phyloP scores from a whole-genome alignment of 169 alveolate genomes.

The Cryptosporidium meleagridis region DNA sequence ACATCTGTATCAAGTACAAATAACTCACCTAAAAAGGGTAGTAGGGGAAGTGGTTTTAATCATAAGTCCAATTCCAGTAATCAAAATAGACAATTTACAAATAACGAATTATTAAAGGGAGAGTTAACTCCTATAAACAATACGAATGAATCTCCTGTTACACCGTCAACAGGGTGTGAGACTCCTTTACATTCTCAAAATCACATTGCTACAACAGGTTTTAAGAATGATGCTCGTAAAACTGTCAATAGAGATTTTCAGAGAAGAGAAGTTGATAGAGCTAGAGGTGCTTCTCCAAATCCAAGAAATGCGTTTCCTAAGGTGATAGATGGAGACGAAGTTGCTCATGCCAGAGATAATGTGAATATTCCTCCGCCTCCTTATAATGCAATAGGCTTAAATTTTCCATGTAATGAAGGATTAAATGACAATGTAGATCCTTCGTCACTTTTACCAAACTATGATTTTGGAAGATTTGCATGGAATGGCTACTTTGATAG shows the following conservation, averaged over 20 bases:
- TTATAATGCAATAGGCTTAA: conserved; percentile 39
- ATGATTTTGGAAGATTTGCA: conserved; percentile 40
- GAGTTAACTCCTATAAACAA: conserved; percentile 47
- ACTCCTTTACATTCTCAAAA: conserved; percentile 37
- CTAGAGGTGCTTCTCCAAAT: background rate
- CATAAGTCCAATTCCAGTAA: background rate
- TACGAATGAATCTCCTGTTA: conserved; percentile 22
- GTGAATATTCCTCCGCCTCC: conserved; percentile 72
- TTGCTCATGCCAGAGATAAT: conserved; percentile 48
- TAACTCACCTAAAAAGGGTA: conserved; percentile 31
- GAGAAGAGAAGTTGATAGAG: conserved; percentile 7
- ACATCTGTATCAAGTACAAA: background rate
- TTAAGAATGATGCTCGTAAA: conserved; percentile 19
- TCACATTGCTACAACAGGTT: background rate
- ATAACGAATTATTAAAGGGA: background rate
- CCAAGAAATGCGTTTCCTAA: background rate
- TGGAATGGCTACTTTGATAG: conserved; percentile 34
- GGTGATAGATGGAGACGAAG: conserved; percentile 32
- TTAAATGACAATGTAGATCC: background rate
- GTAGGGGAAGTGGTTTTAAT: conserved; percentile 16
- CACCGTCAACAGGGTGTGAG: conserved; percentile 74
- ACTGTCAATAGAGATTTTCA: conserved; percentile 1
- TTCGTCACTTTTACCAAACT: conserved; percentile 25
- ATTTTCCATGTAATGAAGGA: conserved; percentile 31
- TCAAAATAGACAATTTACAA: background rate